Evolutionary conservation across 768 basidiomycete species (phyloP), one percentile per base, ranked within the genome.

Genomic region (Trametes maxima): DNA sequence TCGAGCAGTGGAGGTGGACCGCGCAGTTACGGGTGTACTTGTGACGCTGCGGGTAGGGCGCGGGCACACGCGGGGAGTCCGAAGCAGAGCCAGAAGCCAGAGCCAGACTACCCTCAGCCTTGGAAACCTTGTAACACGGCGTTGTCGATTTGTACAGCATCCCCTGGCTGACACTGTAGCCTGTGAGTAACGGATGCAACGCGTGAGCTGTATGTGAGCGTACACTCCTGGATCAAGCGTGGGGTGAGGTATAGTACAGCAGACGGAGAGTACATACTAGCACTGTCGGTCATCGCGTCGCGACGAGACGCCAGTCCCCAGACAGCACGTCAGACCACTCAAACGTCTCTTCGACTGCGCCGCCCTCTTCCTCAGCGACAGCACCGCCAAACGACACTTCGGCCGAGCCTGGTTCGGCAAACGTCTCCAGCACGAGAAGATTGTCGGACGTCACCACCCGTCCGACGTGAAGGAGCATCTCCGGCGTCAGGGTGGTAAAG

Each of bases 401-500:
- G 11, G 36, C 54, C 5, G 57, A 28, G 2, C 54, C 55, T 0
- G 67, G 52, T 25, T 64, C 62, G 0, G 55, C 46, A 53, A 58
- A 13, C 17, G 36, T 54, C 57, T 60, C 65, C 0, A 64, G 51
- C 6, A 72, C 47, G 21, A 69, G 45, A 13, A 67, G 72, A 39
- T 68, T 65, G 14, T 63, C 67, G 14, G 62, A 57, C 22, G 62
- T 63, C 10, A 70, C 48, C 0, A 89, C 73, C 0, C 70, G 72
- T 0, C 75, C 85, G 2, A 85, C 62, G n/a, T 73, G 76, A 19
- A 87, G 67, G 57, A 88, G 66, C 13, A 80, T 69, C 62, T 88
- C 89, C 0, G 89, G 89, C 5, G 85, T 81, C 53, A 79, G 80
- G 3, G 87, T 88, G 5, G 67, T 68, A 0, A 83, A 83, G 64